A percentile compares a stretch with the other conserved stretches of the same genome.
Evolutionary conservation across 768 basidiomycete genomes (phyloP).

Genomic region (Pleurotus ostreatus): DNA sequence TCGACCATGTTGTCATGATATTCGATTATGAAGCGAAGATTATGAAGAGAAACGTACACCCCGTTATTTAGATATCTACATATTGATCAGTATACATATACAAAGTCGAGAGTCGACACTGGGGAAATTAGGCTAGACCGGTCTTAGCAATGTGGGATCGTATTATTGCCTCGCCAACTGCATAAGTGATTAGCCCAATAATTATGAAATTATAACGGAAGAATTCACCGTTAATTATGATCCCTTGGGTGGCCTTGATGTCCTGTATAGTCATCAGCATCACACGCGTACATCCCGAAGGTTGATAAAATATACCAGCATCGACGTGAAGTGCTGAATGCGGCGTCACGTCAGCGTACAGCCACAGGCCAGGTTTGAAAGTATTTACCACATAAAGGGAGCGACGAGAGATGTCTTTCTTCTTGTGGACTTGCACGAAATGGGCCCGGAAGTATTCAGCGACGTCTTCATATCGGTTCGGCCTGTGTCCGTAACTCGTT

Average conservation of each 20-base stretch:
- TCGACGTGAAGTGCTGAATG: constrained; percentile 62
- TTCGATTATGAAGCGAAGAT: too few species aligned
- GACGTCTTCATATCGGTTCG: constrained; percentile 65
- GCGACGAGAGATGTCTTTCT: constrained; percentile 56
- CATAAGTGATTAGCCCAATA: neutral
- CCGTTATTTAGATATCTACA: too few species aligned
- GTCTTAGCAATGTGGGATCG: constrained; percentile 59
- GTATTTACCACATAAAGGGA: constrained; percentile 60
- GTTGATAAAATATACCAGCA: constrained; percentile 43
- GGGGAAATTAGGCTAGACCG: constrained; percentile 28
- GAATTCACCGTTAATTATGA: constrained; percentile 56
- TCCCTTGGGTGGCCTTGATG: constrained; percentile 60
- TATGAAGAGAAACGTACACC: too few species aligned
- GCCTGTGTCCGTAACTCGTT: constrained; percentile 70
- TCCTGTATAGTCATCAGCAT: constrained; percentile 36
- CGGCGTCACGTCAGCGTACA: constrained; percentile 2
- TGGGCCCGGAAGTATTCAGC: constrained; percentile 83
- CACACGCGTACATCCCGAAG: neutral
- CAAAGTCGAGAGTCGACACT: too few species aligned
- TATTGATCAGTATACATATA: too few species aligned
- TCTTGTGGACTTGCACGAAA: constrained; percentile 70
- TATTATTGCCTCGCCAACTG: constrained; percentile 66
- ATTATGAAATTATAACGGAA: neutral
- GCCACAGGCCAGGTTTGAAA: neutral
- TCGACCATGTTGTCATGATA: too few species aligned